These are phyloP conservation scores for Clavispora fructus DNA, from an alignment of 805 yeast genomes.

Conservation along the genomic window DNA sequence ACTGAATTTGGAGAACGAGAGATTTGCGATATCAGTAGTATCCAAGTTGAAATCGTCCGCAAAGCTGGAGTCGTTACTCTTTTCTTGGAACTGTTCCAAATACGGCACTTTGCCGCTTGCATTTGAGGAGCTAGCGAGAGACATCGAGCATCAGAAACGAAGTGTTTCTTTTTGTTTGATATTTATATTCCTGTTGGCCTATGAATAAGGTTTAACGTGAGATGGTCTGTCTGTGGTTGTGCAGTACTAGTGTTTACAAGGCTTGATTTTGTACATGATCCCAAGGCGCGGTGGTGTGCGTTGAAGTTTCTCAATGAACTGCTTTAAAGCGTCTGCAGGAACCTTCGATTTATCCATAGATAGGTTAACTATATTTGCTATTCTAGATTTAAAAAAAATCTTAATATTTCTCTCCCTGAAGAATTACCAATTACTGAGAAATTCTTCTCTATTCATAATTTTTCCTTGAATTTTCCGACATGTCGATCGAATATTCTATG, in stretches of 20 bases:
- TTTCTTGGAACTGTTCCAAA: constrained; percentile 8
- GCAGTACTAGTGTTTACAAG: constrained; percentile 5
- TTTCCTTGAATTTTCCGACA: no score
- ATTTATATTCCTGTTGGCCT: neutral
- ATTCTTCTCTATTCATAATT: no score
- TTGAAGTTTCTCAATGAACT: no score
- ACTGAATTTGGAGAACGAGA: constrained; percentile 36
- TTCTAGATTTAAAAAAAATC: no score
- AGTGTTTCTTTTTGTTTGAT: neutral
- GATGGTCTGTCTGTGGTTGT: constrained; percentile 1
- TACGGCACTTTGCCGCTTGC: constrained; percentile 4
- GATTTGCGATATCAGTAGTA: constrained; percentile 18
- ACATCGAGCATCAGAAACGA: neutral
- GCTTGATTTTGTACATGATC: neutral
- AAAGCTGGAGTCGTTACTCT: constrained; percentile 13
- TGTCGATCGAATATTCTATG: no score
- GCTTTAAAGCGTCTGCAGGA: no score
- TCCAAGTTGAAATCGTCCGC: constrained; percentile 26
- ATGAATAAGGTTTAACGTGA: neutral
- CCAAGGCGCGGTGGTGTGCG: no score
- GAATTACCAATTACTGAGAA: no score
- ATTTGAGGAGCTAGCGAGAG: neutral
- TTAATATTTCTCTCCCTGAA: no score
- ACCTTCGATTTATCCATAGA: no score
- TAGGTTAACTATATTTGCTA: no score